A percentile compares a stretch with the other conserved stretches of the same genome.
Evolutionary conservation across 1,284 basidiomycete genomes (phyloP).

Genomic region (Apiotrichum gracile): DNA sequence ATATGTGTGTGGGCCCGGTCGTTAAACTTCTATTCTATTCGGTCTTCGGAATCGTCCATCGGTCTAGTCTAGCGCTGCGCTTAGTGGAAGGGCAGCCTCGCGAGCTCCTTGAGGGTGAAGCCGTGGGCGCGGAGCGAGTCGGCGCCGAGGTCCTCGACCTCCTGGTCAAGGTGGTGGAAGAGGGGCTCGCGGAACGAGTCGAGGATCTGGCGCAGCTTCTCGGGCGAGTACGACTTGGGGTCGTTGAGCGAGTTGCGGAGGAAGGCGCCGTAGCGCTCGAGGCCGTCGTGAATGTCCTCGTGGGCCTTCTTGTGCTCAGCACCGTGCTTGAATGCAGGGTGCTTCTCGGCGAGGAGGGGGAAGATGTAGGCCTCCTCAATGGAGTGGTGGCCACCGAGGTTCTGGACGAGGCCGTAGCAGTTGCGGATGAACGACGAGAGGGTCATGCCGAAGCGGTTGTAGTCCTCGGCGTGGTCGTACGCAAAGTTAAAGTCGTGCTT

Average conservation of each 20-base stretch:
- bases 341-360: slow-evolving; percentile 57
- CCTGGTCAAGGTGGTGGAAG: slow-evolving; percentile 62
- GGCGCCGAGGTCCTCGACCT: slow-evolving; percentile 59
- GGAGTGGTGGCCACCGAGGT: slow-evolving; percentile 61
- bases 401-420: slow-evolving; percentile 20
- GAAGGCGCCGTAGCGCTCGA: slow-evolving; percentile 54
- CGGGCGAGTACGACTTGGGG: slow-evolving; percentile 55
- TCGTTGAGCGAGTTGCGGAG: slow-evolving; percentile 52
- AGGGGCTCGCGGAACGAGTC: slow-evolving; percentile 60
- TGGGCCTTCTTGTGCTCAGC: slow-evolving; percentile 57
- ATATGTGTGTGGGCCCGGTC: too few relatives aligned
- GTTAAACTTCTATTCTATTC: too few relatives aligned
- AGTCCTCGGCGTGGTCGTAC: slow-evolving; percentile 9
- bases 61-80: too few relatives aligned
- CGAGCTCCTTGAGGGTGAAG: slow-evolving; percentile 59
- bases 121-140: slow-evolving; percentile 59
- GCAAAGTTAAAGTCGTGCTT: slow-evolving; percentile 4
- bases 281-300: slow-evolving; percentile 59
- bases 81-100: slow-evolving; percentile 50
- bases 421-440: slow-evolving; percentile 1
- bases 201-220: slow-evolving; percentile 55
- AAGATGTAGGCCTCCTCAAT: slow-evolving; percentile 58
- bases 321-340: slow-evolving; percentile 55
- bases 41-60: too few relatives aligned
- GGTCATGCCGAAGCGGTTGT: not conserved